A percentile compares a stretch with the other conserved stretches of the same genome.
Evolutionary conservation across 306 rosid species (phyloP).

Genomic region (apple (Malus domestica)): ASM211411v1 NC_041789.1:31224001-31224500

Average conservation of each 20-base stretch:
- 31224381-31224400: conserved; percentile 96
- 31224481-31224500: neutral
- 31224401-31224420: conserved; percentile 40
- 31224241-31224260: neutral
- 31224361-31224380: conserved; percentile 59
- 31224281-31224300: conserved; percentile 9
- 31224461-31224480: neutral
- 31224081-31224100: too few species aligned
- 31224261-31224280: neutral
- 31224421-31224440: conserved; percentile 3
- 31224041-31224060: too few species aligned
- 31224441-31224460: conserved; percentile 12
- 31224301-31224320: conserved; percentile 25
- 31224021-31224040: too few species aligned
- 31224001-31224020: too few species aligned
- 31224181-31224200: neutral
- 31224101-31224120: too few species aligned
- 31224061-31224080: too few species aligned
- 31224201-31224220: neutral
- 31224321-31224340: conserved; percentile 73
- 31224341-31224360: conserved; percentile 35
- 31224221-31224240: neutral
- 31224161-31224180: neutral
- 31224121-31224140: too few species aligned
- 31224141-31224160: neutral